Base-by-base conservation (phyloP, 768 basidiomycete genomes). In the Agrocybe pediades region DNA sequence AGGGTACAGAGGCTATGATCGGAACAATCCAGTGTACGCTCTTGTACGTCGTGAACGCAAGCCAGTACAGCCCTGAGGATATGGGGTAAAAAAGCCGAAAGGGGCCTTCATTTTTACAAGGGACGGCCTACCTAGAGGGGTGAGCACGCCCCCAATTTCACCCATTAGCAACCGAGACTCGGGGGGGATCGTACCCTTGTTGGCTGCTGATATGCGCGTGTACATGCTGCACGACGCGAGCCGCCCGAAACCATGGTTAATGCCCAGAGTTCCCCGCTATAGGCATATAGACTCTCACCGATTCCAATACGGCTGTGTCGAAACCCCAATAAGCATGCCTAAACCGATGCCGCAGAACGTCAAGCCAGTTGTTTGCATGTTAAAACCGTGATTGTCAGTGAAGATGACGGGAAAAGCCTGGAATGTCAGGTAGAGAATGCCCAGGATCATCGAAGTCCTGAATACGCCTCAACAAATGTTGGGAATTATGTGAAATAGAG, bases 121-220 rank as follows among this genome's bases (percentile, higher is more conserved):
- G n/a, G 53, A 75, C 78, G 33, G 62, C 74, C 41, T 51, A 84
- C 82, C 76, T 40, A 87, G 57, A 1, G 90, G 86, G 8, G 82
- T 81, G 9, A 86, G 73, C n/a, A 90, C 65, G 1, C 75, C 88
- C 16, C 88, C 90, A 2, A 81, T 69, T 69, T 87, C 76, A 4
- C 85, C 88, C 75, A 86, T 83, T 47, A 83, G 61, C 2, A 92
- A 79, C 7, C 82, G 76, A 9, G 76, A 71, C 67, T 92, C 90
- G 0, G 88, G 85, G 1, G 88, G 86, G 0, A 85, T 76, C 33
- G 68, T 62, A 3, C 78, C 80, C n/a, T 71, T 70, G 55, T 79
- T 62, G 43, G 69, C 70, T 16, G 58, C 57, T 7, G 75, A 67
- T 57, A 76, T 68, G 20, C 68, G 67, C 19, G 60, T 62, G 49